These are phyloP conservation scores for Pleurostoma richardsiae DNA, from an alignment of 2,329 filamentous ascomycete species.

Conservation along the genomic window DNA sequence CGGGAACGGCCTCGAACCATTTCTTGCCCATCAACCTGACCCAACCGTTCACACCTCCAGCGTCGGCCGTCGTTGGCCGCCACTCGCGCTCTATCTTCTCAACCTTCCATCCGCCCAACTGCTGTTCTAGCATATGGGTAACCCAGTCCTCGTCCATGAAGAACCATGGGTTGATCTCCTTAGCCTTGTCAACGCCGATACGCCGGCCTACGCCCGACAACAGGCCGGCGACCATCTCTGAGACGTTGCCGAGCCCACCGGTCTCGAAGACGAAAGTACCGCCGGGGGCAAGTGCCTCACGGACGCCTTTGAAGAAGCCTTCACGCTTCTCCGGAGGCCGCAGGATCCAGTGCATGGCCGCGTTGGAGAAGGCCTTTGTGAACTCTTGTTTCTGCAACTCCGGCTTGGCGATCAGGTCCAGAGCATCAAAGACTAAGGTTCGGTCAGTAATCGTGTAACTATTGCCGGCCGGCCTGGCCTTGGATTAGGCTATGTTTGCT, in stretches of 20 bases:
- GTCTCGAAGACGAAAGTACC: conserved; percentile 64
- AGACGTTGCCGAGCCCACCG: conserved; percentile 65
- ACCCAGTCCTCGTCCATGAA: conserved; percentile 64
- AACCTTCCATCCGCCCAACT: conserved; percentile 41
- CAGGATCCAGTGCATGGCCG: conserved; percentile 64
- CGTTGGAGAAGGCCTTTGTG: conserved; percentile 61
- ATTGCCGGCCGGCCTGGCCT: not conserved
- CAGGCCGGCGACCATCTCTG: conserved; percentile 56
- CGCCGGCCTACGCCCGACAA: conserved; percentile 47
- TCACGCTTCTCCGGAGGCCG: conserved; percentile 33
- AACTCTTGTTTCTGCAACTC: conserved; percentile 31
- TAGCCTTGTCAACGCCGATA: conserved; percentile 41
- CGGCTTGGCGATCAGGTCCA: conserved; percentile 25
- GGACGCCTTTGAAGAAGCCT: conserved; percentile 48
- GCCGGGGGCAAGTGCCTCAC: conserved; percentile 45
- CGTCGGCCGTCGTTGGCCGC: conserved; percentile 54
- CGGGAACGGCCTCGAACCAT: conserved; percentile 49
- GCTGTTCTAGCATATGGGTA: conserved; percentile 30
- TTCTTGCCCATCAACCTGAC: conserved; percentile 56
- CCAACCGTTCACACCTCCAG: conserved; percentile 61
- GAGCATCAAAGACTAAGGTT: conserved; percentile 39
- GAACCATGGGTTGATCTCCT: conserved; percentile 61
- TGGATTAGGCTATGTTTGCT: not conserved
- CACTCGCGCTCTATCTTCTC: conserved; percentile 58
- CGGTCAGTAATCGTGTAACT: not conserved